These are phyloP conservation scores for Paecilomyces sp. DNA, from an alignment of 2,329 filamentous ascomycete genomes.

Conservation along the genomic window DNA sequence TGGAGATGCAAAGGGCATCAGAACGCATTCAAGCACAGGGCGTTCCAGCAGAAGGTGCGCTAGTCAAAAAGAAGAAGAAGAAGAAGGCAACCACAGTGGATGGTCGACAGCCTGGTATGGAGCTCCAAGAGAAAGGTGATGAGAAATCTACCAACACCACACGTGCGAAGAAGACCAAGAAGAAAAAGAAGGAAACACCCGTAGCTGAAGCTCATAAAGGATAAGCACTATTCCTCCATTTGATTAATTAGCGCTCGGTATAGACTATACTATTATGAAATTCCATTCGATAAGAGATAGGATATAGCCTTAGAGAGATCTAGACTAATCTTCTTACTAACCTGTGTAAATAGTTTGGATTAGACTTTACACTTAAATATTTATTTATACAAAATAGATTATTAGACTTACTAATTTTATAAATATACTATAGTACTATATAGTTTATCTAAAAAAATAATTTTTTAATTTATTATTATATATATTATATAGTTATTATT, in stretches of 20 bases:
- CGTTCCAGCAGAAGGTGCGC: conserved; percentile 37
- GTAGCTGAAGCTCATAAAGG: background rate
- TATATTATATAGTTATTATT: no score
- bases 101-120: background rate
- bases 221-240: background rate
- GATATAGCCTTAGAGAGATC: background rate
- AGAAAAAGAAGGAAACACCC: conserved; percentile 11
- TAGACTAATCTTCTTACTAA: background rate
- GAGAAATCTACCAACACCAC: background rate
- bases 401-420: no score
- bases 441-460: no score
- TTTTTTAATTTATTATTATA: no score
- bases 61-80: conserved; percentile 54
- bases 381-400: background rate
- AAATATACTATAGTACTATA: no score
- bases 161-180: conserved; percentile 8
- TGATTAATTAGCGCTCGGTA: background rate
- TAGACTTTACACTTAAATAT: background rate
- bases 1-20: conserved; percentile 65
- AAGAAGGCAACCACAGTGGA: conserved; percentile 13
- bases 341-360: background rate
- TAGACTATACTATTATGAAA: background rate
- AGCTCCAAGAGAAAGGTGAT: background rate
- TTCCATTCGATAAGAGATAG: background rate
- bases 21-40: conserved; percentile 45